These are phyloP conservation scores for Perkinsus marinus DNA, from an alignment of 169 alveolate species.

Conservation along the genomic window DNA sequence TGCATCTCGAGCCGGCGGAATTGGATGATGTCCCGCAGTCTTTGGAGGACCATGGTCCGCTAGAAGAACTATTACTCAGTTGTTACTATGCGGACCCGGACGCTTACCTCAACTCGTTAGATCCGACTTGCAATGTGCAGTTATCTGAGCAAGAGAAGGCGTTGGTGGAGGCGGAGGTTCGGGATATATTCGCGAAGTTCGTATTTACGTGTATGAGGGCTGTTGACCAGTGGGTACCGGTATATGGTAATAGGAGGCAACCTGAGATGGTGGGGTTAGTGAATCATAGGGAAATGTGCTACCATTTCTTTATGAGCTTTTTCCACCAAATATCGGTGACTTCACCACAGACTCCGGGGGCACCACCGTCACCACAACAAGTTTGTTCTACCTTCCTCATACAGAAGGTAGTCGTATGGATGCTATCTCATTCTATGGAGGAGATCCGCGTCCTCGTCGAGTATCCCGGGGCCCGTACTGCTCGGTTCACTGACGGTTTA, in stretches of 20 bases:
- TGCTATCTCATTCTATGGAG: neutral
- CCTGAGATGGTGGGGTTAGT: neutral
- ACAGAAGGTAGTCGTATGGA: neutral
- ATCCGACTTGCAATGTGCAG: neutral
- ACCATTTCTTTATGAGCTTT: neutral
- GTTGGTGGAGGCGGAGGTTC: neutral
- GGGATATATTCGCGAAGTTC: neutral
- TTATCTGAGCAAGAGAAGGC: neutral
- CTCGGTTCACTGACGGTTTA: neutral
- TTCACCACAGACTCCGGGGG: neutral
- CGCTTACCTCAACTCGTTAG: neutral
- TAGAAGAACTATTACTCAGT: neutral
- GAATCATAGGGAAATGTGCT: neutral
- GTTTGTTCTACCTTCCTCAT: neutral
- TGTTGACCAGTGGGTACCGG: neutral
- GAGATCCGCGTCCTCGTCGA: neutral
- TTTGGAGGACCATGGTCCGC: neutral
- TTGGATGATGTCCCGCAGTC: neutral
- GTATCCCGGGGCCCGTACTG: neutral
- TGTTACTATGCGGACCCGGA: neutral
- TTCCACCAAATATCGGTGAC: neutral
- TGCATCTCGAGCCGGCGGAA: neutral
- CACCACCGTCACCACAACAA: neutral
- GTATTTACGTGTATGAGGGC: neutral
- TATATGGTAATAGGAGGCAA: neutral